A percentile compares a stretch with the other conserved stretches of the same genome.
These are phyloP conservation scores for Termitomyces eurrhizus DNA, from an alignment of 768 basidiomycete species.

Conservation along the genomic window DNA sequence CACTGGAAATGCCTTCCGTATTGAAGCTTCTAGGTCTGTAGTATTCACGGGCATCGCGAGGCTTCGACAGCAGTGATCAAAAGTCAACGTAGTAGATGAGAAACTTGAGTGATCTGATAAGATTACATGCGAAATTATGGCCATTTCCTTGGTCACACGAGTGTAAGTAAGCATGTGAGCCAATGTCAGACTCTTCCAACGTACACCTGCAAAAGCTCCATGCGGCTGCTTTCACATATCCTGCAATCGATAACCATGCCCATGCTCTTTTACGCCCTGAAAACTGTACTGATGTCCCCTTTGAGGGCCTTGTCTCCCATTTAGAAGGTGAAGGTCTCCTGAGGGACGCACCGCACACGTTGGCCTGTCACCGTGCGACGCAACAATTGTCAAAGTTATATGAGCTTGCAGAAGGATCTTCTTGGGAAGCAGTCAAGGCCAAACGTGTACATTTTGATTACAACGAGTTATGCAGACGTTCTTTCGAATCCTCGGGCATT, in stretches of 20 bases:
- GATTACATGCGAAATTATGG: conserved; percentile 6
- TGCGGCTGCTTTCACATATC: conserved; percentile 29
- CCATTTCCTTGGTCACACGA: not conserved
- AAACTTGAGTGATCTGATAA: conserved; percentile 19
- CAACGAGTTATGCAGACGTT: conserved; percentile 50
- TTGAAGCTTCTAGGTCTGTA: conserved; percentile 53
- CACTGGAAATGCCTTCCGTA: conserved; percentile 61
- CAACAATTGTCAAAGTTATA: conserved; percentile 51
- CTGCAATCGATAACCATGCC: conserved; percentile 77
- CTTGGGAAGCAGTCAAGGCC: conserved; percentile 60
- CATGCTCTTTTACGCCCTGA: conserved; percentile 59
- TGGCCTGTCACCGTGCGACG: conserved; percentile 58
- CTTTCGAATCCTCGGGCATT: conserved; percentile 54
- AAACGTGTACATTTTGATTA: conserved; percentile 44
- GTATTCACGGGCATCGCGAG: conserved; percentile 58
- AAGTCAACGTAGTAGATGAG: not conserved
- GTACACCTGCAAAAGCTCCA: conserved; percentile 1
- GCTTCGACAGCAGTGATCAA: not conserved
- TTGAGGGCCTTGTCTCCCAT: conserved; percentile 67
- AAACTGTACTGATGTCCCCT: conserved; percentile 42
- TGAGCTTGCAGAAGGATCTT: conserved; percentile 30
- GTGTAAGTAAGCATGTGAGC: not conserved
- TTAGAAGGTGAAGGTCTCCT: conserved; percentile 49
- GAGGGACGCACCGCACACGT: conserved; percentile 48
- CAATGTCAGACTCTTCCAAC: conserved; percentile 2